phyloP scores from a whole-genome alignment of 2,329 filamentous ascomycete species.

The Tolypocladium endophyticum region DNA sequence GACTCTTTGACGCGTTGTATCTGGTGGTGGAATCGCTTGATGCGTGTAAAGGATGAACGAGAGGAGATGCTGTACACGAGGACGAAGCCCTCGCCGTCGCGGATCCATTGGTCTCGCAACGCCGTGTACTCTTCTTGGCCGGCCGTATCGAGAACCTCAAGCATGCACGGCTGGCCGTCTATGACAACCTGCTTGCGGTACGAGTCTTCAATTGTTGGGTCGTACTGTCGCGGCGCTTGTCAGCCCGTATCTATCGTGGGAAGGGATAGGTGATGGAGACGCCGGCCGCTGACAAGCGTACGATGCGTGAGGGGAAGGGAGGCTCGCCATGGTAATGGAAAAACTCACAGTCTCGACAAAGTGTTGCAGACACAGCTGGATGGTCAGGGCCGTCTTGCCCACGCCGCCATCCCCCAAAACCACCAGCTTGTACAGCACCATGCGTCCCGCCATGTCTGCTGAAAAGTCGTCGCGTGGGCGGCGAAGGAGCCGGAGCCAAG shows the following conservation, averaged over 20 bases:
- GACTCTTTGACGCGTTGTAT: slow-evolving; percentile 97
- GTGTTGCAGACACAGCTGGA: slow-evolving; percentile 95
- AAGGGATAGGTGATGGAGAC: background rate
- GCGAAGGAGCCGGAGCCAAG: background rate
- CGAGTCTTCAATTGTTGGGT: slow-evolving; percentile 80
- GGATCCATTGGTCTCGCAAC: slow-evolving; percentile 93
- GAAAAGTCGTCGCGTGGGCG: slow-evolving; percentile 7
- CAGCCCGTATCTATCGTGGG: background rate
- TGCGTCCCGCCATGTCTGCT: slow-evolving; percentile 70
- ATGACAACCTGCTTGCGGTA: slow-evolving; percentile 88
- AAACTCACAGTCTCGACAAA: slow-evolving; percentile 80
- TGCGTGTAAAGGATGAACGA: slow-evolving; percentile 85
- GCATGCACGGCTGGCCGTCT: slow-evolving; percentile 90
- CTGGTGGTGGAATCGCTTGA: slow-evolving; percentile 92
- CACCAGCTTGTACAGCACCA: slow-evolving; percentile 94
- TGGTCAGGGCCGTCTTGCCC: slow-evolving; percentile 87
- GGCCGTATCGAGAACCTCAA: slow-evolving; percentile 93
- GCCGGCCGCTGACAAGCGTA: background rate
- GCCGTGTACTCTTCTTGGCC: slow-evolving; percentile 98
- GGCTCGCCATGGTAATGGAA: background rate
- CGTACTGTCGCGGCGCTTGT: slow-evolving; percentile 44
- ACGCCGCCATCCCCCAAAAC: slow-evolving; percentile 90
- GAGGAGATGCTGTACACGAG: slow-evolving; percentile 98
- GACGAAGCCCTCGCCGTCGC: slow-evolving; percentile 94
- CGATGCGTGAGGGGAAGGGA: background rate